These are phyloP conservation scores for Aureobasidium sp. DNA, from an alignment of 2,329 filamentous ascomycete genomes.

Conservation along the genomic window DNA sequence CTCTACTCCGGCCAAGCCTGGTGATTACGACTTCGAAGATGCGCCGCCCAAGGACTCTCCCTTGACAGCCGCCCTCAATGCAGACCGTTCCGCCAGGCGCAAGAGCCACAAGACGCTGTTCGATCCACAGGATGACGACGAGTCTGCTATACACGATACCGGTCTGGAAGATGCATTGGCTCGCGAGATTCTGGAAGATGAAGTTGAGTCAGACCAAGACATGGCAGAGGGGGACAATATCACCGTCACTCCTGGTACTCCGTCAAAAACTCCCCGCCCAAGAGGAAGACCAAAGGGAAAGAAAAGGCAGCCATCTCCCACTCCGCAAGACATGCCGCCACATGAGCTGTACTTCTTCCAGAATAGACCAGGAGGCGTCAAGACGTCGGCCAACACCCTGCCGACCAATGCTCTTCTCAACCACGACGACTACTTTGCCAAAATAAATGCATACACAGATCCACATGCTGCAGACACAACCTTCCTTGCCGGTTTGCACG, in stretches of 20 bases:
- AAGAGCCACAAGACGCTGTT: conserved; percentile 76
- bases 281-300: conserved; percentile 46
- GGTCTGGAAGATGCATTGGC: conserved; percentile 60
- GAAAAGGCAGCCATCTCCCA: conserved; percentile 57
- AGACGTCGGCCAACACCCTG: conserved; percentile 82
- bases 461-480: conserved; percentile 61
- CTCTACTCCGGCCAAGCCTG: conserved; percentile 32
- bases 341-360: conserved; percentile 93
- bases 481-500: conserved; percentile 66
- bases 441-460: conserved; percentile 56
- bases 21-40: conserved; percentile 22
- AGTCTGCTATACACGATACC: conserved; percentile 44
- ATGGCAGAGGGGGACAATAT: conserved; percentile 29
- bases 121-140: conserved; percentile 58
- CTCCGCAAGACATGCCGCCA: conserved; percentile 70
- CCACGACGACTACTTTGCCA: conserved; percentile 82
- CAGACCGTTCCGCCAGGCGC: conserved; percentile 75
- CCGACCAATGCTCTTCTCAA: conserved; percentile 67
- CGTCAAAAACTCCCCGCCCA: conserved; percentile 32
- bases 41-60: conserved; percentile 35
- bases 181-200: conserved; percentile 56
- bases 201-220: conserved; percentile 38
- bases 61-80: conserved; percentile 59
- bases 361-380: conserved; percentile 69
- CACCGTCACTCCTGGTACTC: conserved; percentile 33